Percentiles rank a stretch among this genome's conserved stretches.
These are phyloP conservation scores for Leishmania braziliensis DNA, from an alignment of 208 protist genomes.

Conservation along the genomic window DNA sequence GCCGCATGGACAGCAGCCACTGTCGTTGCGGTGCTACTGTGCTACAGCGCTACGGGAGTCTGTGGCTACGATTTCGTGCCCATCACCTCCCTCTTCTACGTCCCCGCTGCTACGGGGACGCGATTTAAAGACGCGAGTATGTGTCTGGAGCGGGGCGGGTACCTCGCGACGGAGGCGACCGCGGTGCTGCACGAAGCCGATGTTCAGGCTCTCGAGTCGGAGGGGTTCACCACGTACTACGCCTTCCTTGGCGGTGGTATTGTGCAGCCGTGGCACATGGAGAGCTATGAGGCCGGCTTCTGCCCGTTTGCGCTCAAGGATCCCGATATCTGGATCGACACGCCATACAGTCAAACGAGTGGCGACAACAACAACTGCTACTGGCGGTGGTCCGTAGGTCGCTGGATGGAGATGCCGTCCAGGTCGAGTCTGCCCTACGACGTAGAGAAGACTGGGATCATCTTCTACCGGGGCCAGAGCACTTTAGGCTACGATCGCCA, in stretches of 20 bases:
- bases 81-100: conserved; percentile 19
- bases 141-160: conserved; percentile 23
- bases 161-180: conserved; percentile 35
- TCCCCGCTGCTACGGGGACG: not conserved
- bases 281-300: not conserved
- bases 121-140: not conserved
- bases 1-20: not conserved
- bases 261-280: not conserved
- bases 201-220: conserved; percentile 13
- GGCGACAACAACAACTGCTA: conserved; percentile 15
- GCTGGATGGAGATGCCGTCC: conserved; percentile 25
- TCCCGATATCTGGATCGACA: not conserved
- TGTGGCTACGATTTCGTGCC: conserved; percentile 17
- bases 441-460: conserved; percentile 14
- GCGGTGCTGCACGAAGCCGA: conserved; percentile 20
- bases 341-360: not conserved
- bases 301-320: conserved; percentile 5
- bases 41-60: not conserved
- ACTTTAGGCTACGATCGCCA: not conserved
- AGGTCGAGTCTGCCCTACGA: not conserved
- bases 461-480: conserved; percentile 23
- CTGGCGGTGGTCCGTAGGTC: conserved; percentile 35
- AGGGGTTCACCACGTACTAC: conserved; percentile 23
- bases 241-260: conserved; percentile 33
- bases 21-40: conserved; percentile 3